phyloP scores from a whole-genome alignment of 1,284 basidiomycete genomes.

The Marasmius tenuissimus region DNA sequence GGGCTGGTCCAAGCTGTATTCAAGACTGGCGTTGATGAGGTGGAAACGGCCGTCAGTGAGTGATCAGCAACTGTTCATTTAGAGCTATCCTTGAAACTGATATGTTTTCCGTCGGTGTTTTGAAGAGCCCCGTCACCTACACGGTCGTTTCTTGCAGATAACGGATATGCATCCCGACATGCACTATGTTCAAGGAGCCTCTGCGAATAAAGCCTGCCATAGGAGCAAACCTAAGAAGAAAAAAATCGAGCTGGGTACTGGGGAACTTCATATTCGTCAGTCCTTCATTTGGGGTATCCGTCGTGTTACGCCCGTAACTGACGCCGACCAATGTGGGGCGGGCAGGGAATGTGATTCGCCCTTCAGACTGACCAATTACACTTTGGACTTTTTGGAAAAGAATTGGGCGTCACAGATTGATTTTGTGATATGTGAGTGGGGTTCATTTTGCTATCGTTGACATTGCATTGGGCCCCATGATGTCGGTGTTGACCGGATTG shows the following conservation, averaged over 20 bases:
- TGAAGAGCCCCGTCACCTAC: slow-evolving; percentile 51
- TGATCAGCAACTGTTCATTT: background rate
- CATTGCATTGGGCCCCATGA: background rate
- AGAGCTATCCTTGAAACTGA: too few species aligned
- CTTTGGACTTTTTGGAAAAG: slow-evolving; percentile 78
- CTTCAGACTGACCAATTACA: slow-evolving; percentile 73
- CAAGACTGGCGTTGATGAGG: background rate
- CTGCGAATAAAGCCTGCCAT: slow-evolving; percentile 63
- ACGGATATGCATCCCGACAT: slow-evolving; percentile 85
- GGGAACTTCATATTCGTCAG: slow-evolving; percentile 64
- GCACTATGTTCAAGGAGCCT: slow-evolving; percentile 50
- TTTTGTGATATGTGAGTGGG: slow-evolving; percentile 77
- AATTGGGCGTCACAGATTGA: slow-evolving; percentile 86
- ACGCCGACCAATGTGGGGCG: slow-evolving; percentile 7
- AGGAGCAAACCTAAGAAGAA: slow-evolving; percentile 60
- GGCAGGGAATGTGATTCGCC: slow-evolving; percentile 89
- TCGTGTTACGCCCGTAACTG: background rate
- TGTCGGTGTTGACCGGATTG: slow-evolving; percentile 3
- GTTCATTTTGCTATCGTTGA: background rate
- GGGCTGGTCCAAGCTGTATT: background rate
- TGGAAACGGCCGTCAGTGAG: background rate
- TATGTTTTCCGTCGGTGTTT: background rate
- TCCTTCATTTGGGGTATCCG: slow-evolving; percentile 4
- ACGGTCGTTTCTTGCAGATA: slow-evolving; percentile 75
- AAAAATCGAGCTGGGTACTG: slow-evolving; percentile 52